phyloP scores from a whole-genome alignment of 2,329 filamentous ascomycete species.

The Annulohypoxylon truncatum region DNA sequence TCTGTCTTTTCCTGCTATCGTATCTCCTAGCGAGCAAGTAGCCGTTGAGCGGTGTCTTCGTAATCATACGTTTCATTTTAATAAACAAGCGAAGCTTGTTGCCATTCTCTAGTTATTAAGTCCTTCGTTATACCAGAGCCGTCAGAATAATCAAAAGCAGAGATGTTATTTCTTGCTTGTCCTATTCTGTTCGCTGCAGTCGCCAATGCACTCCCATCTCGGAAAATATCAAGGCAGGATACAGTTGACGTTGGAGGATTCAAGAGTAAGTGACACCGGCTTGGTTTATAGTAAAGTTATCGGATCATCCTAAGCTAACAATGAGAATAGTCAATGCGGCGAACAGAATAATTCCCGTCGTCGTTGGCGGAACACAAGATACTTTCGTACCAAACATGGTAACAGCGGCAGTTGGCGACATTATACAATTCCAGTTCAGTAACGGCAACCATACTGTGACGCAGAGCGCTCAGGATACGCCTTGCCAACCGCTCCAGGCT shows the following conservation, averaged over 20 bases:
- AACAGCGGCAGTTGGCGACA: conserved; percentile 52
- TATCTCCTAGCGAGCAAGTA: conserved; percentile 25
- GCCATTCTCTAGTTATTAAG: neutral
- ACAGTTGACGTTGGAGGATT: conserved; percentile 19
- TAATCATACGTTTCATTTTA: conserved; percentile 31
- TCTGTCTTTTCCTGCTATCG: conserved; percentile 17
- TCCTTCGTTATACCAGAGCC: conserved; percentile 12
- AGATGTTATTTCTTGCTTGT: conserved; percentile 26
- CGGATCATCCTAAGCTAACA: conserved; percentile 20
- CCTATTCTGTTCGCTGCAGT: conserved; percentile 23
- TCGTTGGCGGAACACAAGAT: conserved; percentile 54
- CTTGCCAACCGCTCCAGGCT: conserved; percentile 55
- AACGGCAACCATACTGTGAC: conserved; percentile 59
- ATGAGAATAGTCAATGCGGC: conserved; percentile 22
- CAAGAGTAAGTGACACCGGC: conserved; percentile 15
- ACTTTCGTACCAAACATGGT: conserved; percentile 54
- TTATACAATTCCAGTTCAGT: conserved; percentile 58
- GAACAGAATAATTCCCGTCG: conserved; percentile 50
- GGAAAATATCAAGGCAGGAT: conserved; percentile 14
- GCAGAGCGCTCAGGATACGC: conserved; percentile 51
- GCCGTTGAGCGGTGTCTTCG: conserved; percentile 38
- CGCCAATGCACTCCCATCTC: conserved; percentile 27
- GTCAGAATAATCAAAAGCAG: neutral
- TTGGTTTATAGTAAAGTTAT: no score
- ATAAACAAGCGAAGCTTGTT: conserved; percentile 21